Percentiles rank a stretch among this genome's conserved stretches.
These are phyloP conservation scores for Colletotrichum noveboracense DNA, from an alignment of 2,329 filamentous ascomycete genomes.

Conservation along the genomic window DNA sequence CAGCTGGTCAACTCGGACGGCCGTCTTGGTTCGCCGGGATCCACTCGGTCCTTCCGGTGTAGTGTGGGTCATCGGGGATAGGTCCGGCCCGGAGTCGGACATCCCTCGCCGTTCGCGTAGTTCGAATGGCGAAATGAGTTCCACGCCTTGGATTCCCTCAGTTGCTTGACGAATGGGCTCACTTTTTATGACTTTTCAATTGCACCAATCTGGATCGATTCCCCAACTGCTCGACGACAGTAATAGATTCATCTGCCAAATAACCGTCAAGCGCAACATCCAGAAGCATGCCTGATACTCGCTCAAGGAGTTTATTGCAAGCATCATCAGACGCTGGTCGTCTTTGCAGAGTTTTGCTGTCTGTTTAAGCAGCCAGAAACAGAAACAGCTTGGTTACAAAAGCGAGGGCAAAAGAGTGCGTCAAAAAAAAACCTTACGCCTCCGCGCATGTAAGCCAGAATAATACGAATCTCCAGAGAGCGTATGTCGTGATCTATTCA, in stretches of 20 bases:
- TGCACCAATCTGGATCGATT: not conserved
- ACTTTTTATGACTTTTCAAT: not conserved
- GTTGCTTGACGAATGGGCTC: not conserved
- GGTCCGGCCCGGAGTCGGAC: not conserved
- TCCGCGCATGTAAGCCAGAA: not conserved
- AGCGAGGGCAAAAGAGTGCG: not conserved
- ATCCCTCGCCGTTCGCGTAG: not conserved
- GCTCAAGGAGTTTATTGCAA: not conserved
- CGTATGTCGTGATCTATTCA: too few species aligned
- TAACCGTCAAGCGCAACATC: not conserved
- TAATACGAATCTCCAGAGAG: not conserved
- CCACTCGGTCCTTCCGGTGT: not conserved
- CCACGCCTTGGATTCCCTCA: not conserved
- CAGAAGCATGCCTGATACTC: not conserved
- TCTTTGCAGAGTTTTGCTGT: not conserved
- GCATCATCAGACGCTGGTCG: not conserved
- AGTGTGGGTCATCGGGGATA: not conserved
- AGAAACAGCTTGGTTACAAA: not conserved
- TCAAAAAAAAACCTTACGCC: not conserved
- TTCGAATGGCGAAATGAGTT: not conserved
- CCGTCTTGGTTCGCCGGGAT: not conserved
- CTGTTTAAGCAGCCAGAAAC: not conserved
- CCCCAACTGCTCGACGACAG: not conserved
- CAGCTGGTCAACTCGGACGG: not conserved
- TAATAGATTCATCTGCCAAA: not conserved